Evolutionary conservation across 768 basidiomycete genomes (phyloP).

Genomic region (Chlorophyllum brunneum): DNA sequence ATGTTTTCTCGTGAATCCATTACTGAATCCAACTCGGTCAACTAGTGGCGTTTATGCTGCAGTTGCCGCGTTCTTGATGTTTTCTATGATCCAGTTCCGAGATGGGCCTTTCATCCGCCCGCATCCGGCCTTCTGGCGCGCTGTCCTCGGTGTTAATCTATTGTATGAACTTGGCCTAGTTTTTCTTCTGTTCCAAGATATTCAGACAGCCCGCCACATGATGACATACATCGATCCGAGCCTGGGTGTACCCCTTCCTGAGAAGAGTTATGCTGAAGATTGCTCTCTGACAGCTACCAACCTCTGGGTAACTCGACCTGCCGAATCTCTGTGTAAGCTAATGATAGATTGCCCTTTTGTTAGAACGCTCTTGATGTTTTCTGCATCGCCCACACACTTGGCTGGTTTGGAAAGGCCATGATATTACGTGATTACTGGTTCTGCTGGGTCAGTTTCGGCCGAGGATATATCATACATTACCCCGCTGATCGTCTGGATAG

Average conservation of each 20-base stretch:
- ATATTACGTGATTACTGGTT: constrained; percentile 92
- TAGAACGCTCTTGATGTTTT: constrained; percentile 85
- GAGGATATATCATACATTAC: constrained; percentile 6
- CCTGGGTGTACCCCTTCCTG: constrained; percentile 69
- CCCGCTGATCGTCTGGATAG: constrained; percentile 33
- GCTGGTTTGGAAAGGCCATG: constrained; percentile 92
- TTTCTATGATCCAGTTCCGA: constrained; percentile 85
- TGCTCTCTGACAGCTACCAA: constrained; percentile 60
- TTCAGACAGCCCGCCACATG: constrained; percentile 71
- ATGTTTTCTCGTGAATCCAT: neutral
- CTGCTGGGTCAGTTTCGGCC: constrained; percentile 64
- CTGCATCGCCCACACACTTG: constrained; percentile 78
- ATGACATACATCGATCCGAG: constrained; percentile 75
- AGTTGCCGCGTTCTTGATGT: constrained; percentile 68
- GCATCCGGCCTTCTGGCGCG: constrained; percentile 84
- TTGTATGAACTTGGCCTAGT: constrained; percentile 81
- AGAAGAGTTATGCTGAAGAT: constrained; percentile 84
- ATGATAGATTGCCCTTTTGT: neutral
- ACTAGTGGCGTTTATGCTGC: constrained; percentile 74
- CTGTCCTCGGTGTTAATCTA: constrained; percentile 75
- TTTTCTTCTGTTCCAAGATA: constrained; percentile 83
- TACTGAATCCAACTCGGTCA: constrained; percentile 11
- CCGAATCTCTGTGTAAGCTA: neutral
- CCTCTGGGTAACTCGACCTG: constrained; percentile 54
- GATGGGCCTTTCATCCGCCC: constrained; percentile 88